Base-by-base conservation (phyloP, 441 rosid genomes). In the Codiaeum variegatum region DNA sequence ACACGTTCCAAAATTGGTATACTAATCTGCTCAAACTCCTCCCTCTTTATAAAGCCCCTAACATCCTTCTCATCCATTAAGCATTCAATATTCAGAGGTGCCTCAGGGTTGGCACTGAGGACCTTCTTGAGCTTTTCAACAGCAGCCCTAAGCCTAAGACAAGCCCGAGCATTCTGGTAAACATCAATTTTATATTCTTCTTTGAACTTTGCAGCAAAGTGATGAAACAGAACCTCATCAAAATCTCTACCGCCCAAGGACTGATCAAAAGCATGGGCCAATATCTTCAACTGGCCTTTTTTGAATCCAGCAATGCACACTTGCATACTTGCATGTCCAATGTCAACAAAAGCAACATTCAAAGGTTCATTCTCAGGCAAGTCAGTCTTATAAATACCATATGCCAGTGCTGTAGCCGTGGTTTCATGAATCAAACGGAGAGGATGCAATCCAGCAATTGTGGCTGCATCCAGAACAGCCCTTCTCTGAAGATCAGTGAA, bases 51-150 rank as follows among this genome's bases (percentile, higher is more conserved):
- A 73, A 77, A 73, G 44, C 99, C 91, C 74, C 86, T 87, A 15
- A 93, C 99, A 79, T 95, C 99, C 79, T 93, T 95, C 82, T 95
- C 99, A 38, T 93, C 98, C 97, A 95, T 91, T 74, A 95, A 76
- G 81, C 99, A 95, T 77, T 95, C 99, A 23, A 95, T 90, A 77
- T 90, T 89, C 75, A 95, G 68, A 34, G 98, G 98, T 3, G 98
- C 93, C 81, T 78, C 86, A 0, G 99, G 97, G 77, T 95, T 95
- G 42, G 98, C 99, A 73, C 99, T 95, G 2, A 95, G 90, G 66
- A 95, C 89, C 80, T 95, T 95, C 85, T 95, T 95, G 73, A 95
- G 80, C 82, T 95, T 95, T 82, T 91, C 99, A 82, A 94, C 88
- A 1, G 83, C 92, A 63, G 91, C 88, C 59, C 98, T 85, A 24